Base-by-base conservation (phyloP, 257 asterid species). In the Jacaranda copaia region DNA sequence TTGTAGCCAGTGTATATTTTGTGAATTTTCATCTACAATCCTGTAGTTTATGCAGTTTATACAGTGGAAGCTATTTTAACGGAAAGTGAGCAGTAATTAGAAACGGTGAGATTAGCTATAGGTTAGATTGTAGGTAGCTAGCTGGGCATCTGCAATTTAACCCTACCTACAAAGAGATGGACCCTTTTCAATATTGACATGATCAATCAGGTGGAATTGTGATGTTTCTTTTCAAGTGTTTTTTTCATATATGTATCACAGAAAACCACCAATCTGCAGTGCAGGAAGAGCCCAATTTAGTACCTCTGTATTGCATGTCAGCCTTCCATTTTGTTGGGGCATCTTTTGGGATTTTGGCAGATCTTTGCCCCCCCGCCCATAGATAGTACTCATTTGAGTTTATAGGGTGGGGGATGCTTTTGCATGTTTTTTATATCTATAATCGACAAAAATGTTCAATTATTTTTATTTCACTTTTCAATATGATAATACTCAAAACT, bases 321-420 rank as follows among this genome's bases (percentile, higher is more conserved):
- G 84, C 86, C 84, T 88, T 78, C 82, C 76, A 77, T 81, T 82
- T 80, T 70, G 72, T 61, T 73, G 72, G 81, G 81, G 79, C 79
- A 85, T 87, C 85, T 88, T 82, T 89, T 81, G 71, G 81, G 84
- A 84, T 85, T 87, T 70, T 65, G 80, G 77, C 65, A 71, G 86
- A 83, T 83, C 76, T 68, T 73, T 75, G 79, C 88, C 84, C 90
- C 86, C 85, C 79, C 32, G 32, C 32, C 32, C 32, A 25, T 25
- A 25, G 32, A 83, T 66, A 46, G 75, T 68, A 75, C 77, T 80
- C 81, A 70, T 79, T 78, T 82, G 78, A 70, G 57, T 58, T 51
- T 80, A n/a, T 25, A 61, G 38, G 79, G 85, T 79, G 78, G 85
- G 83, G 71, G 74, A 77, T 69, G 70, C 63, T 63, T 81, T 81